A percentile compares a stretch with the other conserved stretches of the same genome.
phyloP scores from a whole-genome alignment of 202 grass and related monocot species.

The Tripidium arundinaceum region DNA sequence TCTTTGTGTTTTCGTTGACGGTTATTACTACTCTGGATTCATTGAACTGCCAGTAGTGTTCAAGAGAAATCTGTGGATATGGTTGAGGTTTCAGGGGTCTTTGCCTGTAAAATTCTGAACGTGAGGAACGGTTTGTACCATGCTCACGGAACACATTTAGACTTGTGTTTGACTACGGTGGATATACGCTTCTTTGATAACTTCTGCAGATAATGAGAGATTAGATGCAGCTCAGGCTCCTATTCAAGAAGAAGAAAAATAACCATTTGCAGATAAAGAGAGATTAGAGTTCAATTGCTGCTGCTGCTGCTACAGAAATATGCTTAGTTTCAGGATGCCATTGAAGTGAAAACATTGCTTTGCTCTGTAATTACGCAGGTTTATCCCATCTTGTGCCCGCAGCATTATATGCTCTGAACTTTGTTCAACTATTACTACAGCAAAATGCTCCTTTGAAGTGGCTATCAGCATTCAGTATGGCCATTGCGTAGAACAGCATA shows the following conservation, averaged over 20 bases:
- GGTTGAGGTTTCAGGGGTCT: conserved; percentile 12
- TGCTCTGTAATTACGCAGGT: conserved; percentile 7
- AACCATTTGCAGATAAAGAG: not conserved
- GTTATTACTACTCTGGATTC: conserved; percentile 10
- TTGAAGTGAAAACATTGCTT: conserved; percentile 23
- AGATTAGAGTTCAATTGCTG: conserved; percentile 8
- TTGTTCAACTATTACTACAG: conserved; percentile 17
- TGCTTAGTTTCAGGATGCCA: conserved; percentile 27
- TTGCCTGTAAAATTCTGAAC: conserved; percentile 28
- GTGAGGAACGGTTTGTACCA: conserved; percentile 13
- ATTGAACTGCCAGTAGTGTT: conserved; percentile 15
- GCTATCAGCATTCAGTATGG: conserved; percentile 17
- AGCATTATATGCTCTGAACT: conserved; percentile 8
- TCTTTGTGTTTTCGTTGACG: conserved; percentile 9
- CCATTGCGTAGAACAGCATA: not conserved
- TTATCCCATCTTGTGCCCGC: conserved; percentile 1
- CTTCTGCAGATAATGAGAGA: conserved; percentile 31
- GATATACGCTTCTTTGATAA: conserved; percentile 13
- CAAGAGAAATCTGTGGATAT: conserved; percentile 13
- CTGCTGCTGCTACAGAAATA: conserved; percentile 20
- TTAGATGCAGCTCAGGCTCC: conserved; percentile 24
- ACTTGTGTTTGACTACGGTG: conserved; percentile 12
- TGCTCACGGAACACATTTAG: conserved; percentile 30
- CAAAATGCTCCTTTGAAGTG: conserved; percentile 24
- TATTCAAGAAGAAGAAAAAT: conserved; percentile 21